Evolutionary conservation across 192 early-diverging fungal species (phyloP).

Genomic region (Entomortierella parvispora): DNA sequence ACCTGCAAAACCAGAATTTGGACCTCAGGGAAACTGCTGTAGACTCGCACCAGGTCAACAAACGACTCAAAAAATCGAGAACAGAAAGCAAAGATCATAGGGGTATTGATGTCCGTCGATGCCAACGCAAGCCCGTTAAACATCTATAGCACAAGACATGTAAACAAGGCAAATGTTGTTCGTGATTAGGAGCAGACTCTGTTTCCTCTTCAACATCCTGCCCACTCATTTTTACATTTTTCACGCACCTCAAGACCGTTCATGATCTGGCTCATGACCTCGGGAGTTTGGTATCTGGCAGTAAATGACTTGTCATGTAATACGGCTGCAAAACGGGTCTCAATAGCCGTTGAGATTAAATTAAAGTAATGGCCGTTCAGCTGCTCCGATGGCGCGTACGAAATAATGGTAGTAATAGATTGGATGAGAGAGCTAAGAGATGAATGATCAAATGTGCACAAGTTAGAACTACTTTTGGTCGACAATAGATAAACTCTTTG

Average conservation of each 20-base stretch:
- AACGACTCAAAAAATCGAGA: slow-evolving; percentile 70
- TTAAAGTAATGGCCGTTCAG: slow-evolving; percentile 67
- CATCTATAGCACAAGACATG: slow-evolving; percentile 63
- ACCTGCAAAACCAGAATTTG: slow-evolving; percentile 69
- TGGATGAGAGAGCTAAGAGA: slow-evolving; percentile 67
- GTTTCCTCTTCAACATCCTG: neutral
- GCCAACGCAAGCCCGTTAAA: slow-evolving; percentile 81
- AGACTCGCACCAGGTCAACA: slow-evolving; percentile 71
- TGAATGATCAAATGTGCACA: neutral
- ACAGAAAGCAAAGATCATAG: slow-evolving; percentile 64
- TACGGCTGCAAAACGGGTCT: slow-evolving; percentile 66
- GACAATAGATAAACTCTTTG: neutral
- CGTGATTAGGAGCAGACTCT: neutral
- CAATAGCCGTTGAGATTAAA: slow-evolving; percentile 64
- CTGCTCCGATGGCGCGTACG: slow-evolving; percentile 58
- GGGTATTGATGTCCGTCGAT: slow-evolving; percentile 68
- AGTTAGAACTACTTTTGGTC: neutral
- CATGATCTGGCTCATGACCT: slow-evolving; percentile 66
- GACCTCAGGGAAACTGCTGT: slow-evolving; percentile 72
- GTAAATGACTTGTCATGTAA: slow-evolving; percentile 69
- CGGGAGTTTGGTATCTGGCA: slow-evolving; percentile 61
- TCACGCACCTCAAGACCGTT: slow-evolving; percentile 78
- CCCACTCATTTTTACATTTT: too few relatives aligned
- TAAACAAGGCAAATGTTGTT: neutral
- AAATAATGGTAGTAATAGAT: slow-evolving; percentile 68